A percentile compares a stretch with the other conserved stretches of the same genome.
Conservation (phyloP, 768 basidiomycete species). For the Amanita muscaria region DNA sequence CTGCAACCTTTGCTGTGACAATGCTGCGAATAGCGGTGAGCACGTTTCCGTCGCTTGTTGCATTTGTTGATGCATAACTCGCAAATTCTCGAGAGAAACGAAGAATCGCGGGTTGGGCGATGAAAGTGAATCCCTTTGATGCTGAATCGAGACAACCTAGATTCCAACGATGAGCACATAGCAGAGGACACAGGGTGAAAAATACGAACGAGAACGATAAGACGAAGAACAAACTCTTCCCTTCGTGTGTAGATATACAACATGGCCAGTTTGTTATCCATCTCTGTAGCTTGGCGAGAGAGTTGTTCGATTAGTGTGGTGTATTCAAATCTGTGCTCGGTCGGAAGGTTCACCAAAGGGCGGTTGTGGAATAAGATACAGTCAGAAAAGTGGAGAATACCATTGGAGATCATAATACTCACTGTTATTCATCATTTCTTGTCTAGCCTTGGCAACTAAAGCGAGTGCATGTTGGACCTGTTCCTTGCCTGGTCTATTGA, state of each 20-base stretch:
- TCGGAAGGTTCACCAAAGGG: slow-evolving; percentile 31
- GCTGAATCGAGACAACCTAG: slow-evolving; percentile 37
- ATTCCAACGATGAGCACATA: slow-evolving; percentile 8
- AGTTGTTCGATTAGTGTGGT: slow-evolving; percentile 41
- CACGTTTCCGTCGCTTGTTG: slow-evolving; percentile 33
- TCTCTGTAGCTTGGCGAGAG: slow-evolving; percentile 33
- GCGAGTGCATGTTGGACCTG: slow-evolving; percentile 22
- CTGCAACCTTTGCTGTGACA: slow-evolving; percentile 11
- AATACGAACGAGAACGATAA: slow-evolving; percentile 45
- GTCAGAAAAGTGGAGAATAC: slow-evolving; percentile 1
- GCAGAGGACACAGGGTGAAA: neutral
- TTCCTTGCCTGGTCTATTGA: slow-evolving; percentile 20
- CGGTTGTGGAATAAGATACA: slow-evolving; percentile 23
- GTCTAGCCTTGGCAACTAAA: slow-evolving; percentile 24
- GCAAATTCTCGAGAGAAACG: slow-evolving; percentile 29
- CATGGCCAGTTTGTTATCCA: slow-evolving; percentile 43
- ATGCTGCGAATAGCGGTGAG: slow-evolving; percentile 16
- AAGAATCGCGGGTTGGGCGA: slow-evolving; percentile 33
- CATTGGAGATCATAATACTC: slow-evolving; percentile 11
- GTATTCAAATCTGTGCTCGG: slow-evolving; percentile 48
- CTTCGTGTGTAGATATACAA: slow-evolving; percentile 36
- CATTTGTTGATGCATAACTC: slow-evolving; percentile 35
- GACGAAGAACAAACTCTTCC: slow-evolving; percentile 39
- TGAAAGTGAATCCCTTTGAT: slow-evolving; percentile 33
- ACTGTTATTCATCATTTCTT: slow-evolving; percentile 24